Percentiles rank a stretch among this genome's conserved stretches.
Conservation (phyloP, 148 eudicot species). For the Mesembryanthemum crystallinum region DNA sequence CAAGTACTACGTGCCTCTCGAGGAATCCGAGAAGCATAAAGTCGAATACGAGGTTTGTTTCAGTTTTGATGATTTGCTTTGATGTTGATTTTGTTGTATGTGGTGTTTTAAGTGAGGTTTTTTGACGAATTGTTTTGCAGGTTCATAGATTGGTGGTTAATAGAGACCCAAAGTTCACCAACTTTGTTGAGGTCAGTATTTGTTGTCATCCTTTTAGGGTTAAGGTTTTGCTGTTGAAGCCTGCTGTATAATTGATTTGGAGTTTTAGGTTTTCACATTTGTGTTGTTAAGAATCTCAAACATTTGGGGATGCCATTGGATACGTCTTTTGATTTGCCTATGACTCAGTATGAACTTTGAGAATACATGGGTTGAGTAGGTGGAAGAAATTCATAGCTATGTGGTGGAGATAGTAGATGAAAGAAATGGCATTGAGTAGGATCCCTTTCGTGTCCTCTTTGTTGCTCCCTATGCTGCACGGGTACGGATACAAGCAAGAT, state of each 20-base stretch:
- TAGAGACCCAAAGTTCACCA: slow-evolving; percentile 98
- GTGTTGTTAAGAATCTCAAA: background rate
- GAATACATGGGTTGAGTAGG: background rate
- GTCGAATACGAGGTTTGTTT: slow-evolving; percentile 46
- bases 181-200: slow-evolving; percentile 82
- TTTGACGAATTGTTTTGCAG: slow-evolving; percentile 33
- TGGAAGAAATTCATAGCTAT: background rate
- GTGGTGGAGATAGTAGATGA: background rate
- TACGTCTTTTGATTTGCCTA: background rate
- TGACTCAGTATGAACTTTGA: background rate
- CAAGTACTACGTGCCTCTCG: slow-evolving; percentile 48
- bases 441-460: too few relatives aligned
- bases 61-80: background rate
- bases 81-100: background rate
- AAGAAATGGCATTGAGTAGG: background rate
- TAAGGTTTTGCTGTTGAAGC: background rate
- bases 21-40: slow-evolving; percentile 55
- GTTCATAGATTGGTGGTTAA: slow-evolving; percentile 97
- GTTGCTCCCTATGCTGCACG: too few relatives aligned
- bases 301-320: background rate
- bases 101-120: background rate
- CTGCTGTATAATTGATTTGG: background rate
- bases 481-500: too few relatives aligned
- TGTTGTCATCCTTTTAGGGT: background rate
- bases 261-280: background rate